Evolutionary conservation across 176 grass and related monocot genomes (phyloP).

Genomic region (Puccinellia tenuiflora): DNA sequence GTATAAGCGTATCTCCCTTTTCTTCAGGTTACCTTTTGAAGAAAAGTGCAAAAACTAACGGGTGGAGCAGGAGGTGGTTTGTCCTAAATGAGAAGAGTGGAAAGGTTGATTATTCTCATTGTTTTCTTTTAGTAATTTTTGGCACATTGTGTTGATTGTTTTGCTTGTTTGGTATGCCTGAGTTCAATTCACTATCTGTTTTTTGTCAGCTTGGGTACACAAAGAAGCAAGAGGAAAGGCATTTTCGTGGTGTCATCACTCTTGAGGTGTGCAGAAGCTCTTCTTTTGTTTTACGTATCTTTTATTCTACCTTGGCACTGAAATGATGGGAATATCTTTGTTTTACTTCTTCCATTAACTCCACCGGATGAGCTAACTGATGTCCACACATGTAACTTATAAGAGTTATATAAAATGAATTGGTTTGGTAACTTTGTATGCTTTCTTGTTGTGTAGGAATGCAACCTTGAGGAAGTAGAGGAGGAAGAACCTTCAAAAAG

Average conservation of each 20-base stretch:
- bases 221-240: slow-evolving; percentile 88
- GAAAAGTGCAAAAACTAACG: slow-evolving; percentile 89
- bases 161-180: slow-evolving; percentile 8
- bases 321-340: background rate
- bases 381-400: background rate
- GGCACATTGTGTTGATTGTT: slow-evolving; percentile 2
- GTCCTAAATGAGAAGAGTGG: slow-evolving; percentile 89
- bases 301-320: background rate
- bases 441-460: slow-evolving; percentile 56
- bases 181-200: slow-evolving; percentile 21
- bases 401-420: background rate
- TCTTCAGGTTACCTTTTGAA: slow-evolving; percentile 77
- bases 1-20: background rate
- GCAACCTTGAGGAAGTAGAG: slow-evolving; percentile 92
- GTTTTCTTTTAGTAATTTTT: slow-evolving; percentile 11
- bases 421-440: background rate
- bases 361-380: background rate
- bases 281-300: slow-evolving; percentile 11
- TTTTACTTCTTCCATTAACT: background rate
- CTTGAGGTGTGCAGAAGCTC: slow-evolving; percentile 53
- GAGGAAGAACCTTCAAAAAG: slow-evolving; percentile 88
- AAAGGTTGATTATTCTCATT: slow-evolving; percentile 56
- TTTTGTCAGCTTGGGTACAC: slow-evolving; percentile 89
- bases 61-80: slow-evolving; percentile 82
- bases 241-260: slow-evolving; percentile 85